Conservation (phyloP, 2,329 filamentous ascomycete genomes). For the Lecanosticta acicola region DNA sequence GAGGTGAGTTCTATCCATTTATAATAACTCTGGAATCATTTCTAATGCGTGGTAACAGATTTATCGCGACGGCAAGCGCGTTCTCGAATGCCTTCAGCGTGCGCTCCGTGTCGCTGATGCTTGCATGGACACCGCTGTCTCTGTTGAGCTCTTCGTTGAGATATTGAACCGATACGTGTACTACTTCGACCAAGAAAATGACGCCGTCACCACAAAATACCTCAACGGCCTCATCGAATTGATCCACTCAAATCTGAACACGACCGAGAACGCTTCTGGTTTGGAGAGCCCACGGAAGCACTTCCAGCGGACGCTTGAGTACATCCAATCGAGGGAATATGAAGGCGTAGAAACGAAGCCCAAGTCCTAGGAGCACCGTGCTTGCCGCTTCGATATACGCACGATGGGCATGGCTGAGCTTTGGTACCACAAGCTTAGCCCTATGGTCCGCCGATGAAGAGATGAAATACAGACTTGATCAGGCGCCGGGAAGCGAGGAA, state of each 20-base stretch:
- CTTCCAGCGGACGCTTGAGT: slow-evolving; percentile 90
- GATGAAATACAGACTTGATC: too few relatives aligned
- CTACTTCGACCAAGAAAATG: slow-evolving; percentile 98
- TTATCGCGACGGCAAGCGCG: slow-evolving; percentile 94
- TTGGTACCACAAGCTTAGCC: too few relatives aligned
- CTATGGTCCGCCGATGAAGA: too few relatives aligned
- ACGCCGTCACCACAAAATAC: slow-evolving; percentile 96
- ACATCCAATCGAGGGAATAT: slow-evolving; percentile 85
- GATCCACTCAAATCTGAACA: slow-evolving; percentile 91
- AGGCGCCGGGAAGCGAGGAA: too few relatives aligned
- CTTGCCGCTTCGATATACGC: background rate
- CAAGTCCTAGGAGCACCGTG: slow-evolving; percentile 33
- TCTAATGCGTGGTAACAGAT: slow-evolving; percentile 50
- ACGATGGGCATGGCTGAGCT: too few relatives aligned
- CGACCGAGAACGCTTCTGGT: slow-evolving; percentile 73
- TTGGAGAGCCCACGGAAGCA: slow-evolving; percentile 88
- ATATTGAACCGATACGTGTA: slow-evolving; percentile 98
- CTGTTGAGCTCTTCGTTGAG: slow-evolving; percentile 96
- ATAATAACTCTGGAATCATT: background rate
- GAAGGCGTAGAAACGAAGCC: slow-evolving; percentile 77
- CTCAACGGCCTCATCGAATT: slow-evolving; percentile 96
- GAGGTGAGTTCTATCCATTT: slow-evolving; percentile 20
- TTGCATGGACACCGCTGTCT: slow-evolving; percentile 97
- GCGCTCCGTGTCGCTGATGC: slow-evolving; percentile 94
- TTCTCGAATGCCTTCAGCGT: slow-evolving; percentile 91